Conservation (phyloP, 768 basidiomycete genomes). For the Lentinula detonsa region DNA sequence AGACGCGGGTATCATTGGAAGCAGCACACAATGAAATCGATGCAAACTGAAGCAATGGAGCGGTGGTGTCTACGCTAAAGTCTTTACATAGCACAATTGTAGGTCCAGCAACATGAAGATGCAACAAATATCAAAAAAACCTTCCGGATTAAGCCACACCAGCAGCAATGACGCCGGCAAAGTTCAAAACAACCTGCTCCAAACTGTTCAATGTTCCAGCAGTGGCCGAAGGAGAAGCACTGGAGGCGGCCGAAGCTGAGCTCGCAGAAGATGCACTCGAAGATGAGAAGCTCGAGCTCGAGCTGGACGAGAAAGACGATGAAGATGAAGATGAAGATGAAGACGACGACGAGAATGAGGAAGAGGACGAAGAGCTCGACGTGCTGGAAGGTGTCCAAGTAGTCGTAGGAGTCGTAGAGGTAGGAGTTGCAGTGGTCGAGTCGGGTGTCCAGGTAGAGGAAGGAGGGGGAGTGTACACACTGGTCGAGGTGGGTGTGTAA, state of each 20-base stretch:
- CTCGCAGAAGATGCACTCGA: neutral
- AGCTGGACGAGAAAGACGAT: neutral
- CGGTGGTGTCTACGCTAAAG: neutral
- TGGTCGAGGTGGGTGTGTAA: constrained; percentile 5
- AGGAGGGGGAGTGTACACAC: constrained; percentile 14
- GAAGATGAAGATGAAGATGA: neutral
- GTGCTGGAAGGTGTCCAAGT: neutral
- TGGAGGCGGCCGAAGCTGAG: constrained; percentile 1
- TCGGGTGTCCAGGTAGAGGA: constrained; percentile 9
- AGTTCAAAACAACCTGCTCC: constrained; percentile 5
- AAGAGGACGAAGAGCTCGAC: neutral
- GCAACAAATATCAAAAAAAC: neutral
- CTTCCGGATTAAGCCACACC: neutral
- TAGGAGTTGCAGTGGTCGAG: constrained; percentile 17
- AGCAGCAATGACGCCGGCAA: constrained; percentile 2
- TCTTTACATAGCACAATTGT: neutral
- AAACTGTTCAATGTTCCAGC: constrained; percentile 1
- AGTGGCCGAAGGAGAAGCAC: constrained; percentile 2
- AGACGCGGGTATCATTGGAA: constrained; percentile 2
- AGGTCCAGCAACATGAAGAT: neutral
- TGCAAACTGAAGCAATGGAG: neutral
- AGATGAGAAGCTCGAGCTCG: constrained; percentile 1
- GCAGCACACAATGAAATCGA: neutral
- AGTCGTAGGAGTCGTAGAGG: neutral
- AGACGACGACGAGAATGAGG: neutral